Evolutionary conservation across 1,284 basidiomycete species (phyloP).

Genomic region (Melampsora americana): DNA sequence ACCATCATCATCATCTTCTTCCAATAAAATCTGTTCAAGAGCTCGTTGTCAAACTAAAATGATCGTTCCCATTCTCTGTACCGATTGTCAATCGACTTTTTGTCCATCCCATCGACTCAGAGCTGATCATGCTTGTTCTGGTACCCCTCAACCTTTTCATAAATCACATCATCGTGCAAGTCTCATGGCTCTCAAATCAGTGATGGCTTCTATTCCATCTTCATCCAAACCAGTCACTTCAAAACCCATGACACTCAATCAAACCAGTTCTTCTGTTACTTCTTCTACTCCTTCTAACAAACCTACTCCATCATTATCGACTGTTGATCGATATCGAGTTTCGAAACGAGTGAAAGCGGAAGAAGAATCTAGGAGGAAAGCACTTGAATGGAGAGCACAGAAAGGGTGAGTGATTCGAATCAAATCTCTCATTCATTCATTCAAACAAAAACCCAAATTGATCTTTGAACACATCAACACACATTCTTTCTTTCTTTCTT

Average conservation of each 20-base stretch:
- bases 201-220: background rate
- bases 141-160: background rate
- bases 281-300: background rate
- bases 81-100: conserved; percentile 19
- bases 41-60: conserved; percentile 27
- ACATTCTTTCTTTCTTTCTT: too few relatives aligned
- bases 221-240: background rate
- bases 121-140: conserved; percentile 35
- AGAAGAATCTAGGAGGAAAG: conserved; percentile 9
- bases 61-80: conserved; percentile 32
- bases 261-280: background rate
- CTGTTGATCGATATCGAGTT: background rate
- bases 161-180: background rate
- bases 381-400: conserved; percentile 4
- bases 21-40: conserved; percentile 9
- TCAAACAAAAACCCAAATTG: too few relatives aligned
- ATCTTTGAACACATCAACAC: too few relatives aligned
- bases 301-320: background rate
- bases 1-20: background rate
- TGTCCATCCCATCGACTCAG: conserved; percentile 41
- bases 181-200: background rate
- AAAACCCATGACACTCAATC: background rate
- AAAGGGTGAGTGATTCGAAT: background rate
- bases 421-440: too few relatives aligned
- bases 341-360: background rate